A percentile compares a stretch with the other conserved stretches of the same genome.
phyloP scores from a whole-genome alignment of 352 stramenopile species.

The Globisporangium okanoganense region DNA sequence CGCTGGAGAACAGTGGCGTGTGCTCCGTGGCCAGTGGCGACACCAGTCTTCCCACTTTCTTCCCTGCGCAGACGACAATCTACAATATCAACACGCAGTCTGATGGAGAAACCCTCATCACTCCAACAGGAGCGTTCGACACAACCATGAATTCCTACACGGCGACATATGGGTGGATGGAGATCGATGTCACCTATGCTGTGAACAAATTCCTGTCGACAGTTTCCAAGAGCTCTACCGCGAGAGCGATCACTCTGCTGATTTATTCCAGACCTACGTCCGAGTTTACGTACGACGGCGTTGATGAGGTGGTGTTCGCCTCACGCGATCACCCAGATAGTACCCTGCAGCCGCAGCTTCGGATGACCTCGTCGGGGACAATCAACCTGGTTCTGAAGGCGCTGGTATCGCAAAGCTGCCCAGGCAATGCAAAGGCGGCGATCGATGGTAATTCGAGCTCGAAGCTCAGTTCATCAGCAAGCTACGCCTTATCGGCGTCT shows the following conservation, averaged over 20 bases:
- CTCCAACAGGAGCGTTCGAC: conserved; percentile 33
- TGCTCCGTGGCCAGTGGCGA: conserved; percentile 23
- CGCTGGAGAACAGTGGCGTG: conserved; percentile 10
- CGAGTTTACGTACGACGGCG: conserved; percentile 44
- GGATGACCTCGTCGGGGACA: conserved; percentile 41
- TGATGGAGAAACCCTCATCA: conserved; percentile 28
- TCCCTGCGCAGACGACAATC: conserved; percentile 30
- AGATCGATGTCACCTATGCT: conserved; percentile 64
- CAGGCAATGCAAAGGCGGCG: conserved; percentile 44
- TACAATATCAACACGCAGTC: conserved; percentile 18
- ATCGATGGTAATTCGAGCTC: conserved; percentile 37
- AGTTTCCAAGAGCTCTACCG: conserved; percentile 10
- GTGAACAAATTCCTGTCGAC: conserved; percentile 45
- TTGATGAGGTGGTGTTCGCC: conserved; percentile 53
- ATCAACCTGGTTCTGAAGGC: conserved; percentile 40
- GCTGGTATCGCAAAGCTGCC: conserved; percentile 40
- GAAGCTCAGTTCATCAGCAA: conserved; percentile 34
- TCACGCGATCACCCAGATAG: conserved; percentile 42
- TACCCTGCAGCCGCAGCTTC: conserved; percentile 35
- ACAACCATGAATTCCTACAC: conserved; percentile 32
- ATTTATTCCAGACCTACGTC: conserved; percentile 41
- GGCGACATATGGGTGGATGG: conserved; percentile 41
- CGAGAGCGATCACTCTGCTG: conserved; percentile 44
- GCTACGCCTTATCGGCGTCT: conserved; percentile 46
- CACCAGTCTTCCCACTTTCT: conserved; percentile 23